Conservation (phyloP, 805 yeast species). For the Candida mattraensis region DNA sequence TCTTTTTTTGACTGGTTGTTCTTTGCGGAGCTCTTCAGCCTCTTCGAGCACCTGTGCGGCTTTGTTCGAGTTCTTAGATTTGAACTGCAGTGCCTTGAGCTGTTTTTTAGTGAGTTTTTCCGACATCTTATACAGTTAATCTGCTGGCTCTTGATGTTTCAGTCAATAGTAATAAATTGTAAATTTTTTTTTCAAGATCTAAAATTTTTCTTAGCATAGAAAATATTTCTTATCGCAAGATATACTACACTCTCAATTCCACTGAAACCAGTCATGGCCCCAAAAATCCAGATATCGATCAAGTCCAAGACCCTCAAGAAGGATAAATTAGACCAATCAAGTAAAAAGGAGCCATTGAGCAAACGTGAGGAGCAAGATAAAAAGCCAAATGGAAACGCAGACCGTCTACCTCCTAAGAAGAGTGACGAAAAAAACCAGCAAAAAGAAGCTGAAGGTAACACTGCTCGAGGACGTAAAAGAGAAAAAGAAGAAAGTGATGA, state of each 20-base stretch:
- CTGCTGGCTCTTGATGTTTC: too few species aligned
- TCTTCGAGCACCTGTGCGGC: conserved; percentile 36
- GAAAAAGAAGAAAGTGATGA: conserved; percentile 2
- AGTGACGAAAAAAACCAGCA: neutral
- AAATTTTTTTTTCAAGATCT: conserved; percentile 1
- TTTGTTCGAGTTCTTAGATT: conserved; percentile 37
- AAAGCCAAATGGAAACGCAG: conserved; percentile 1
- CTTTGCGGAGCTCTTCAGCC: conserved; percentile 44
- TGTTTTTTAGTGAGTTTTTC: conserved; percentile 63
- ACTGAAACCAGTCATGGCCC: conserved; percentile 10
- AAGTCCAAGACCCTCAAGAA: conserved; percentile 7
- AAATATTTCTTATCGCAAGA: too few species aligned
- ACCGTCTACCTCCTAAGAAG: conserved; percentile 1
- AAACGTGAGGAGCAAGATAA: conserved; percentile 15
- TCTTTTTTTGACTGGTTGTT: conserved; percentile 76
- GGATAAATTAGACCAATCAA: neutral
- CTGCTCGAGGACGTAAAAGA: neutral
- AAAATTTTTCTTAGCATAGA: too few species aligned
- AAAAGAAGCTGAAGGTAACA: conserved; percentile 14
- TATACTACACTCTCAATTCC: neutral
- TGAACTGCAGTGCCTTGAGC: conserved; percentile 60
- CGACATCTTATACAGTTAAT: too few species aligned
- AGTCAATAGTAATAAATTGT: too few species aligned
- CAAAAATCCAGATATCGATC: conserved; percentile 24
- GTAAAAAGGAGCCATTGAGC: conserved; percentile 3